Evolutionary conservation across 129 eudicot species (phyloP).

Genomic region (Heracleum sosnowskyi): DNA sequence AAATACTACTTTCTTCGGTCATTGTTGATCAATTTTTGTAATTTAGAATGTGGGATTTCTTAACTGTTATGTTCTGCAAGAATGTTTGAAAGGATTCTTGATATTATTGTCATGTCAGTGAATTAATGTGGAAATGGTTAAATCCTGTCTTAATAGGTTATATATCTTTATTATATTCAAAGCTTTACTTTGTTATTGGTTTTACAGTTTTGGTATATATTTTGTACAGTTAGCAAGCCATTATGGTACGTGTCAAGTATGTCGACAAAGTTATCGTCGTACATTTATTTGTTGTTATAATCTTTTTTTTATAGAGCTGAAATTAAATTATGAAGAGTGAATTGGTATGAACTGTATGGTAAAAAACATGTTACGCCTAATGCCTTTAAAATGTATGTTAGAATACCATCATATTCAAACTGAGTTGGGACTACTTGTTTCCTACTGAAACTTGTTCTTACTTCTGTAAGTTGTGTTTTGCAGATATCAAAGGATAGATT

Average conservation of each 20-base stretch:
- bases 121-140: neutral
- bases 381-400: neutral
- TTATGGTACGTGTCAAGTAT: neutral
- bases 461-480: conserved; percentile 11
- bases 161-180: neutral
- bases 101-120: neutral
- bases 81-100: neutral
- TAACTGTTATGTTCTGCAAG: neutral
- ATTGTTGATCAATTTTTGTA: neutral
- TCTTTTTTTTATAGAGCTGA: neutral
- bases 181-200: neutral
- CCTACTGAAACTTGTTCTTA: neutral
- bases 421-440: neutral
- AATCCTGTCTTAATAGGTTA: neutral
- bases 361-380: neutral
- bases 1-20: neutral
- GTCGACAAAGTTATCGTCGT: neutral
- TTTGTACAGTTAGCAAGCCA: neutral
- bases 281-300: neutral
- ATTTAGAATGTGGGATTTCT: neutral
- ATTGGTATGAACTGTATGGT: neutral
- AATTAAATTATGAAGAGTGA: neutral
- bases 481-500: conserved; percentile 83
- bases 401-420: neutral
- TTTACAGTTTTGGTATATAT: neutral